Percentiles rank a stretch among this genome's conserved stretches.
phyloP scores from a whole-genome alignment of 2,329 filamentous ascomycete genomes.

The Hypoxylon sp. region DNA sequence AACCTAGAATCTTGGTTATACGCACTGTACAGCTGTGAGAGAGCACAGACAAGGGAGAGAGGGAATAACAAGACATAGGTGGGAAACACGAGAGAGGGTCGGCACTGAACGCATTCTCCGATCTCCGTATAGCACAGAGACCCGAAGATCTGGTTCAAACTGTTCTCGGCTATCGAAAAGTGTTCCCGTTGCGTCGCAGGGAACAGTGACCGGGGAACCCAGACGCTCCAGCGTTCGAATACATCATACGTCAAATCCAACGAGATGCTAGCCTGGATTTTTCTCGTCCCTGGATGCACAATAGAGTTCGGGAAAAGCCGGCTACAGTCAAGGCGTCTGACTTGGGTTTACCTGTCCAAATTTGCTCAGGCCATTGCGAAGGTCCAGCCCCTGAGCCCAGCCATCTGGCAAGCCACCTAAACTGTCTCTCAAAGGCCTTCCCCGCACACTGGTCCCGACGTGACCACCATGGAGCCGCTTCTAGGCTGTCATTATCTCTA shows the following conservation, averaged over 20 bases:
- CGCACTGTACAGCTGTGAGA: neutral
- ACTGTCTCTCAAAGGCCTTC: conserved; percentile 10
- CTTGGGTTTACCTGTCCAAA: neutral
- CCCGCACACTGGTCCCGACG: conserved; percentile 9
- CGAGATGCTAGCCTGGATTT: neutral
- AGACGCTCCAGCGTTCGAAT: conserved; percentile 3
- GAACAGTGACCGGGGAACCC: neutral
- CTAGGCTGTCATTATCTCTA: neutral
- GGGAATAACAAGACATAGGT: neutral
- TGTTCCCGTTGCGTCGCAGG: conserved; percentile 20
- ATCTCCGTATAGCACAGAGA: conserved; percentile 41
- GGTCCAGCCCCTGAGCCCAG: conserved; percentile 4
- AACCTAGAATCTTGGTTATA: neutral
- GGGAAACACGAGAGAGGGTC: neutral
- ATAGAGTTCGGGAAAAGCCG: conserved; percentile 26
- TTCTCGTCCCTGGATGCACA: conserved; percentile 6
- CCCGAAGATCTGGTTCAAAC: conserved; percentile 54
- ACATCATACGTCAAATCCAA: conserved; percentile 3
- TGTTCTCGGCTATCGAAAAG: conserved; percentile 52
- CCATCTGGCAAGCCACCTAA: conserved; percentile 15
- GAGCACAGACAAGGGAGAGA: neutral
- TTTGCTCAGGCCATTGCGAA: neutral
- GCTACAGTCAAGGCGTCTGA: conserved; percentile 4
- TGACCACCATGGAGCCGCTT: neutral
- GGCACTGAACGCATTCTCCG: conserved; percentile 24